Base-by-base conservation (phyloP, 2,329 filamentous ascomycete species). In the Thelonectria blattea region DNA sequence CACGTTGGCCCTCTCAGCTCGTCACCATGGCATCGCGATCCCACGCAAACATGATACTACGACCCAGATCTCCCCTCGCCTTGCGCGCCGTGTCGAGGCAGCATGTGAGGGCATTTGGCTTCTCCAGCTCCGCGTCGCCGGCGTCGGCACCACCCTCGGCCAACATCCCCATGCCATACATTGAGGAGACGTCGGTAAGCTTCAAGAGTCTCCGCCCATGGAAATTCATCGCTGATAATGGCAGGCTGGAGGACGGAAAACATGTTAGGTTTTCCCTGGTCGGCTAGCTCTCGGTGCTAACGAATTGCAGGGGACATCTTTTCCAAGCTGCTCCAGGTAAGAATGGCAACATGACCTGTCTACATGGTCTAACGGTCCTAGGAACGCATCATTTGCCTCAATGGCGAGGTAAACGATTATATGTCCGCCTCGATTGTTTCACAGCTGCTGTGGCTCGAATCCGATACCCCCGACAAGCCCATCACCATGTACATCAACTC, bases 401-500 rank as follows among this genome's bases (percentile, higher is more conserved):
- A 97, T 72, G 94, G 94, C 72, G 84, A 91, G 72, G 93, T 98
- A 59, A 91, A 98, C 79, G 92, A 97, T 73, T 89, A 86, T 43
- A 88, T 95, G 67, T 96, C 93, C 39, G 94, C 95, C n/a, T 91
- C 91, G 43, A 92, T 98, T 65, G 94, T 98, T 27, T 92, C 95
- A 1, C 96, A 99, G 75, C 88, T 99, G 20, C 90, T 99, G 65
- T 99, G 93, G 85, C 92, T 99, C 76, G 96, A 99, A 83, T 95
- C 94, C 71, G 95, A 99, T 73, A 92, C 92, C 72, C 93, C 94
- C 3, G 88, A 96, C 57, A 97, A 97, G 76, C 91, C 93, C 12
- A 98, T 99, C 66, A 95, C 91, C 53, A 91, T 99, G 76, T 99
- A 99, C 78, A 99, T 99, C 76, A 97, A 99, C 80, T 96, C 92